phyloP scores from a whole-genome alignment of 108 stramenopile genomes.

The Seminavis robusta region DNA sequence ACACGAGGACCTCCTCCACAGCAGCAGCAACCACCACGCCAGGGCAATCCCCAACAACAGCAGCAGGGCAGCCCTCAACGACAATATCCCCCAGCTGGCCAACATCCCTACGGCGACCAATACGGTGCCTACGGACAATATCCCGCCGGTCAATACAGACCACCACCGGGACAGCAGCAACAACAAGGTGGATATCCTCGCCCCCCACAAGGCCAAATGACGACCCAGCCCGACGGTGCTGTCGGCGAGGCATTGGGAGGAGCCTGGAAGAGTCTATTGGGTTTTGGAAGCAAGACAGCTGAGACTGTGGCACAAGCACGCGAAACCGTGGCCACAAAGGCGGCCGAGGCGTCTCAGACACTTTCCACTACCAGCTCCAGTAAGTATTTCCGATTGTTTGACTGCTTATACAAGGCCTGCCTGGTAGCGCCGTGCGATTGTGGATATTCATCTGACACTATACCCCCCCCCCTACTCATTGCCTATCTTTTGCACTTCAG shows the following conservation, averaged over 20 bases:
- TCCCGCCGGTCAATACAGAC: slow-evolving; percentile 13
- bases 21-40: slow-evolving; percentile 12
- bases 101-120: slow-evolving; percentile 1
- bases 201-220: too few species aligned
- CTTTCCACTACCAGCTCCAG: slow-evolving; percentile 36
- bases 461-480: background rate
- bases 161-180: slow-evolving; percentile 10
- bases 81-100: slow-evolving; percentile 11
- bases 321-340: slow-evolving; percentile 42
- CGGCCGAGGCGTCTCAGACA: slow-evolving; percentile 40
- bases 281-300: slow-evolving; percentile 44
- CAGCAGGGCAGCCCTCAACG: slow-evolving; percentile 13
- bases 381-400: slow-evolving; percentile 31
- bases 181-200: slow-evolving; percentile 12
- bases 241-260: slow-evolving; percentile 42
- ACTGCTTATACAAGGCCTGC: too few species aligned
- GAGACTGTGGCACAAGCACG: slow-evolving; percentile 39
- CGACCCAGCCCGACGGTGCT: slow-evolving; percentile 10
- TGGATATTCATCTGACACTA: background rate
- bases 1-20: background rate
- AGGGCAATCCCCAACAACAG: too few species aligned
- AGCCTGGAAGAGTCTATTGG: slow-evolving; percentile 54
- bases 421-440: background rate
- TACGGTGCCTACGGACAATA: slow-evolving; percentile 5
- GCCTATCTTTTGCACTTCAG: slow-evolving; percentile 11